Evolutionary conservation across 805 yeast genomes (phyloP), one percentile per base, ranked within the genome.

Genomic region (Metschnikowia similis): DNA sequence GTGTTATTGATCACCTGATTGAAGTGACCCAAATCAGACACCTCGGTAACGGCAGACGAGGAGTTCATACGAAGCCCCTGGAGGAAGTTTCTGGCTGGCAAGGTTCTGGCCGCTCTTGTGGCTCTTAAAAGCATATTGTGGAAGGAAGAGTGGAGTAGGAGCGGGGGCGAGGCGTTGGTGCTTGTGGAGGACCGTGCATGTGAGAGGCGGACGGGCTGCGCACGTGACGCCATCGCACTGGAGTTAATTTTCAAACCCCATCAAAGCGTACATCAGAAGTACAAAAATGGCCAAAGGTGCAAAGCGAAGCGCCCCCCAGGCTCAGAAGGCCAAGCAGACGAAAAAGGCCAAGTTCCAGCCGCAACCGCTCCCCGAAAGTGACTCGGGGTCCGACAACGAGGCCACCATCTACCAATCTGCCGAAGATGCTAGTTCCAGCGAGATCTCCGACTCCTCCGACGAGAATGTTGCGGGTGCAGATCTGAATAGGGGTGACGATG

Each of bases 301-400:
- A 37, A 70, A 69, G 55, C 65, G 74, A 56, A 39, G 67, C 10
- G 63, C 62, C 32, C 38, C 55, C 17, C 55, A 56, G 48, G 58
- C 39, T 16, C 51, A 35, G 45, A 52, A 53, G 41, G 49, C 46
- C 48, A 49, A 42, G 17, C 49, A 53, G 14, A 47, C 65, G 16
- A 74, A 73, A 53, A 51, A 49, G 37, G 53, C 58, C 32, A 57
- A 54, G 50, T 44, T 48, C 50, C 41, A 50, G 51, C 59, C 60
- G 11, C 59, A 55, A 49, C 56, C 59, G 31, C 65, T 65, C 35
- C 65, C 57, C 16, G 64, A 66, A 31, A 56, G 58, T 35, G 56
- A 60, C 40, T 53, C 52, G 32, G 45, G 48, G 14, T 55, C 57
- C 28, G 60, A 56, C 30, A 55, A 56, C 54, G 60, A 56, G 31